Percentiles rank a stretch among this genome's conserved stretches.
These are phyloP conservation scores for Dryas integrifolia DNA, from an alignment of 331 rosid genomes.

Conservation along the genomic window DNA sequence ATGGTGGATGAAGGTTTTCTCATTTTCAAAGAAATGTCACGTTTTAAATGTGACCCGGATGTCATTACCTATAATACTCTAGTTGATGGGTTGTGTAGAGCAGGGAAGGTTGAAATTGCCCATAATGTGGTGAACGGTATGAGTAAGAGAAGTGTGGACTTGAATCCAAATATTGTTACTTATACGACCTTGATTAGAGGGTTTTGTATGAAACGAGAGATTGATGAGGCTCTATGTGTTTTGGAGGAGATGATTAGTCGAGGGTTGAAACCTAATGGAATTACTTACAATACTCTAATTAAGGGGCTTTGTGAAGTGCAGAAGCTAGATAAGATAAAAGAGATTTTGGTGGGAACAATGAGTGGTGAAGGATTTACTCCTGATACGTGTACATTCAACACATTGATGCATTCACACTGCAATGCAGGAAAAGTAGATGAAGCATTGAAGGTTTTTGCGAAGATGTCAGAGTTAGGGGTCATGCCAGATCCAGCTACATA, in stretches of 20 bases:
- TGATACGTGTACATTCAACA: slow-evolving; percentile 71
- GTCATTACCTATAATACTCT: slow-evolving; percentile 66
- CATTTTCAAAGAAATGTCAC: slow-evolving; percentile 52
- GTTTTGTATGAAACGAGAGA: slow-evolving; percentile 54
- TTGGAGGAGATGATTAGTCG: slow-evolving; percentile 60
- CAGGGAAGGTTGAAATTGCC: slow-evolving; percentile 57
- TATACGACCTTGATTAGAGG: slow-evolving; percentile 74
- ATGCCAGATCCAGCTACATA: slow-evolving; percentile 69
- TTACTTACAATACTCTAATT: slow-evolving; percentile 64
- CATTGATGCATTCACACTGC: slow-evolving; percentile 57
- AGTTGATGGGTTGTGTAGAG: slow-evolving; percentile 81
- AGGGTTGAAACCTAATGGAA: slow-evolving; percentile 51
- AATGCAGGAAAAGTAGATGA: slow-evolving; percentile 54
- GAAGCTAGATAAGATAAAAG: slow-evolving; percentile 50
- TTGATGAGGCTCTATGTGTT: slow-evolving; percentile 54
- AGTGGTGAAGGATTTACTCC: slow-evolving; percentile 47
- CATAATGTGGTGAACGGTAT: slow-evolving; percentile 65
- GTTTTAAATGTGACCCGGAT: slow-evolving; percentile 57
- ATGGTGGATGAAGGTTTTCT: slow-evolving; percentile 66
- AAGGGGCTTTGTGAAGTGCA: slow-evolving; percentile 70
- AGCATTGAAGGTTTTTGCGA: slow-evolving; percentile 55
- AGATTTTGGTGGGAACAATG: slow-evolving; percentile 42
- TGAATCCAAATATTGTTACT: slow-evolving; percentile 69
- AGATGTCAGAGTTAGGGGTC: slow-evolving; percentile 52
- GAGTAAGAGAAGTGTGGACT: slow-evolving; percentile 50